Base-by-base conservation (phyloP, 2,329 filamentous ascomycete species). In the Fusarium haematococcum region DNA sequence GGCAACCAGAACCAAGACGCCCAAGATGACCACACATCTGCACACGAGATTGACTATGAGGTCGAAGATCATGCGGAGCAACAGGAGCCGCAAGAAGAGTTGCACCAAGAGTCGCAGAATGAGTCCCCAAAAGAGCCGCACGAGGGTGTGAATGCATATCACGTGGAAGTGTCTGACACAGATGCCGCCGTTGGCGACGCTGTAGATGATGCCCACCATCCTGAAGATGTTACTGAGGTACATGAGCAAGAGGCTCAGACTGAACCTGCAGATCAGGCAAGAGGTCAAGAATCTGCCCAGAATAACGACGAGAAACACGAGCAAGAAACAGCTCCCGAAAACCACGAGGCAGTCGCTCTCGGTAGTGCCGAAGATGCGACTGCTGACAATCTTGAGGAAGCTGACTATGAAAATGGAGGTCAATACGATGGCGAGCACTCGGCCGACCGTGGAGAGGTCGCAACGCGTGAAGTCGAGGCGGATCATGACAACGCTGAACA, bases 1-100 rank as follows among this genome's bases (percentile, higher is more conserved):
- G 52, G 60, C 14, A 45, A 52, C 2, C 56, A 70, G 39, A 43
- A 18, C 27, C 35, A 71, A 20, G 20, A 41, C 6, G 61, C 63
- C 14, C 57, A 75, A 33, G 68, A 75, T 41, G 71, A 69, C 30
- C 57, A 70, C 41, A 61, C 54, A 56, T 73, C 69, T 41, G 45
- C 71, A 39, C 74, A 81, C 45, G 80, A 80, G 70, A 80, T 81
- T 58, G 78, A 81, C 62, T 81, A 81, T 57, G 79, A 80, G 57
- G 48, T 77, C 39, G 78, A 78, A 23, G 78, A 78, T 23, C 62
- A 71, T 25, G 66, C 68, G 3, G 78, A 78, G 35, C 71, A 68
- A 45, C 39, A 68, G 37, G 58, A 33, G 18, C 23, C 50, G n/a
- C 27, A 60, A 30, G 23, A 50, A 10, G 58, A 63, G 25, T 16